Evolutionary conservation across 441 rosid species (phyloP).

Genomic region (Macaranga tanarius): DNA sequence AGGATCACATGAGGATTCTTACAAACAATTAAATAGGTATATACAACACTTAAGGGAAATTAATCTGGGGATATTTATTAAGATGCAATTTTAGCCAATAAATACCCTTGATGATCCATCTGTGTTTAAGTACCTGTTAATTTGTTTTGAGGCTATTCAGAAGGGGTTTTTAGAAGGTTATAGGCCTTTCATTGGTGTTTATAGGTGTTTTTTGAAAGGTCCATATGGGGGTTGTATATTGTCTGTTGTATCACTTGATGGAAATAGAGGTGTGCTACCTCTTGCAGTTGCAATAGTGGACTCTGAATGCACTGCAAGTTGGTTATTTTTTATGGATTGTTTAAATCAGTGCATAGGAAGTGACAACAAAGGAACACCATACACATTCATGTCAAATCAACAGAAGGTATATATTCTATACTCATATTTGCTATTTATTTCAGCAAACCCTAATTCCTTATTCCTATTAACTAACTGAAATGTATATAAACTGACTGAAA

Average conservation of each 20-base stretch:
- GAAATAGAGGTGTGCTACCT: background rate
- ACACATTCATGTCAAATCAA: background rate
- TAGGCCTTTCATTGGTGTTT: background rate
- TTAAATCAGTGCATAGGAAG: background rate
- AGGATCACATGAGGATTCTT: background rate
- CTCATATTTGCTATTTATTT: too few relatives aligned
- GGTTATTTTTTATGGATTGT: background rate
- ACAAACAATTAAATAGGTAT: background rate
- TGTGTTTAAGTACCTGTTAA: background rate
- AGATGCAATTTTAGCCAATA: background rate
- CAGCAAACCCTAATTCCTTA: too few relatives aligned
- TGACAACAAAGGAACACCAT: too few relatives aligned
- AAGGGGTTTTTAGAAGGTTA: background rate
- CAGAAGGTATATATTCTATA: too few relatives aligned
- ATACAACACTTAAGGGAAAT: background rate
- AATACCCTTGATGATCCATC: background rate
- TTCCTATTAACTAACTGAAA: too few relatives aligned
- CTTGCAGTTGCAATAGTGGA: background rate
- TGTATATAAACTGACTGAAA: too few relatives aligned
- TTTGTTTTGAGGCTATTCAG: background rate
- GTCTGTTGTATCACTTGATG: background rate
- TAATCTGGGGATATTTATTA: background rate
- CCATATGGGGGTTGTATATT: background rate
- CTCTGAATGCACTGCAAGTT: background rate
- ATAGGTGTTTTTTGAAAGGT: background rate